phyloP scores from a whole-genome alignment of 1,284 basidiomycete species.

The Phellopilus nigrolimitatus region DNA sequence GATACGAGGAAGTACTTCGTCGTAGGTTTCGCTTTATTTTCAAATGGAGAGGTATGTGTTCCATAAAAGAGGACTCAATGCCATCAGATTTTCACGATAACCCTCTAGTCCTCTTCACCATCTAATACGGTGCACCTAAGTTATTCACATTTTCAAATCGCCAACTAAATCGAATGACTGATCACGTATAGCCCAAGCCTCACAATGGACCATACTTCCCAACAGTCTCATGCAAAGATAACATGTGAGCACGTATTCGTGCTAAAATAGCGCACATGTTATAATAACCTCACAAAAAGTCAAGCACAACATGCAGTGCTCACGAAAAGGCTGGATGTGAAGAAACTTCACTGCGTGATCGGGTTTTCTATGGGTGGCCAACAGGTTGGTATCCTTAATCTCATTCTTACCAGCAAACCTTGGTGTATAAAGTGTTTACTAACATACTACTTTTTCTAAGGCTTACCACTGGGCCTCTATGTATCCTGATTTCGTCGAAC shows the following conservation, averaged over 20 bases:
- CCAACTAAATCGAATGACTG: conserved; percentile 1
- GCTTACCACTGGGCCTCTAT: conserved; percentile 34
- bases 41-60: conserved; percentile 28
- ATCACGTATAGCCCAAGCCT: conserved; percentile 31
- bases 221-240: conserved; percentile 47
- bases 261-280: not conserved
- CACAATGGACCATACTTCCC: conserved; percentile 42
- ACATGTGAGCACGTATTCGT: conserved; percentile 41
- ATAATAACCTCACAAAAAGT: conserved; percentile 27
- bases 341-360: conserved; percentile 45
- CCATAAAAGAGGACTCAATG: conserved; percentile 1
- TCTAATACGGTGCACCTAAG: conserved; percentile 46
- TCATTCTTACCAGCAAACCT: not conserved
- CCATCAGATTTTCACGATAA: no score
- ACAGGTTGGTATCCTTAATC: conserved; percentile 35
- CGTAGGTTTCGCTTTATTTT: conserved; percentile 30
- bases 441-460: conserved; percentile 18
- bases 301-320: conserved; percentile 53
- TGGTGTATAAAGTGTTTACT: not conserved
- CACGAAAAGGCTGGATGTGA: conserved; percentile 42
- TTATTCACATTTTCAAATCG: not conserved
- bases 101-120: conserved; percentile 49
- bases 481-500: conserved; percentile 35
- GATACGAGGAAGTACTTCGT: conserved; percentile 29
- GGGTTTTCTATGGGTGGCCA: conserved; percentile 64